Base-by-base conservation (phyloP, 2,329 filamentous ascomycete species). In the Diaporthe citriasiana region DNA sequence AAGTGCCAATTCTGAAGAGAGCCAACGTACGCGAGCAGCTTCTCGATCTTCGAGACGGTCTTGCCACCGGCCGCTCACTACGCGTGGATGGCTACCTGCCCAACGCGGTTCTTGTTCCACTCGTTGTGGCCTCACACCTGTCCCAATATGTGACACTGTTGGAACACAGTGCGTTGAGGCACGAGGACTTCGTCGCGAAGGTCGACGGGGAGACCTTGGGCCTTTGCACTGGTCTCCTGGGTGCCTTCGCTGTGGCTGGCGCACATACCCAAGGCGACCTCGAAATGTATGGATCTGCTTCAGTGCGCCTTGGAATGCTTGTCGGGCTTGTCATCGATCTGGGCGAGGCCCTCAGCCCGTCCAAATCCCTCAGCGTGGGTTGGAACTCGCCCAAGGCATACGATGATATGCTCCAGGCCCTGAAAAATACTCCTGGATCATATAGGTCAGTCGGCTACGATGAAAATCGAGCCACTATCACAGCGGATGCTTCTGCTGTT, bases 321-420 rank as follows among this genome's bases (percentile, higher is more conserved):
- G 79, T 84, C 33, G 85, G 83, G 0, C 80, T 78, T 1, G 40
- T 84, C 3, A 82, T 84, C 0, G 85, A 84, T 75, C 79, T 78
- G 7, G 73, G 81, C 17, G 82, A 85, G n/a, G 75, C 47, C 25
- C 30, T 30, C 42, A 56, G 27, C 56, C 25, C 33, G 30, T 42
- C 57, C 1, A 42, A 47, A 12, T 66, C 59, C 38, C 30, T 50
- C 9, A 47, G 35, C 45, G 60, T 55, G 19, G 38, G 65, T 30
- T 73, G 68, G 68, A 33, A 30, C 51, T 57, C 68, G 33, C 13
- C 35, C 27, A 45, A 38, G 42, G 33, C 30, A 27, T 22, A 22
- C 10, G 70, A 71, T n/a, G 70, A 25, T 12, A 70, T 70, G 68
- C 22, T 57, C 15, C n/a, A 6, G n/a, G 19, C 13, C 22, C 33